These are phyloP conservation scores for Ophiostoma angusticollis DNA, from an alignment of 2,329 filamentous ascomycete species.

Conservation along the genomic window DNA sequence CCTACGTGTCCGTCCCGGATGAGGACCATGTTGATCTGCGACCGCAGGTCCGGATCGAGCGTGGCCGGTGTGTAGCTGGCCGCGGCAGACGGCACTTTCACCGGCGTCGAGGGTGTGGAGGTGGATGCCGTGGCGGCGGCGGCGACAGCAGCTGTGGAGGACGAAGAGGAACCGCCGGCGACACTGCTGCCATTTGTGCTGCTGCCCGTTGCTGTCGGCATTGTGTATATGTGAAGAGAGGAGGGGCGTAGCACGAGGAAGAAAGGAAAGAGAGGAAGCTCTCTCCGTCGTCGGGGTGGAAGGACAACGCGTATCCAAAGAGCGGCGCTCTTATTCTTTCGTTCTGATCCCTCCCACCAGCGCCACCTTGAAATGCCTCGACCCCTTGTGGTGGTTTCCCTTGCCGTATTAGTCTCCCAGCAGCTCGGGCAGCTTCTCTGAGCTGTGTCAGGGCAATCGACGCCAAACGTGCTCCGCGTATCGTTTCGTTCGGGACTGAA, in stretches of 20 bases:
- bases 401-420: too few species aligned
- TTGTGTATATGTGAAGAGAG: not conserved
- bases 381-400: too few species aligned
- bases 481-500: too few species aligned
- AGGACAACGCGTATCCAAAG: too few species aligned
- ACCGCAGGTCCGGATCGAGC: constrained; percentile 48
- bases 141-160: not conserved
- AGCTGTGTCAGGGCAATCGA: too few species aligned
- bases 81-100: constrained; percentile 48
- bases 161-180: not conserved
- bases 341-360: too few species aligned
- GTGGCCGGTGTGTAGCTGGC: constrained; percentile 47
- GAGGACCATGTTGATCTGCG: constrained; percentile 47
- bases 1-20: constrained; percentile 46
- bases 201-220: constrained; percentile 8
- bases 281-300: too few species aligned
- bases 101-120: constrained; percentile 35
- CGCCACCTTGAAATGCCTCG: too few species aligned
- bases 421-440: too few species aligned
- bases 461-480: too few species aligned
- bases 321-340: too few species aligned
- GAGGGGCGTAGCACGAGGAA: not conserved
- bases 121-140: not conserved
- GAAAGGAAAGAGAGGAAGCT: not conserved
- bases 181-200: not conserved